These are phyloP conservation scores for Trichodelitschia bisporula DNA, from an alignment of 495 filamentous ascomycete genomes.

Conservation along the genomic window DNA sequence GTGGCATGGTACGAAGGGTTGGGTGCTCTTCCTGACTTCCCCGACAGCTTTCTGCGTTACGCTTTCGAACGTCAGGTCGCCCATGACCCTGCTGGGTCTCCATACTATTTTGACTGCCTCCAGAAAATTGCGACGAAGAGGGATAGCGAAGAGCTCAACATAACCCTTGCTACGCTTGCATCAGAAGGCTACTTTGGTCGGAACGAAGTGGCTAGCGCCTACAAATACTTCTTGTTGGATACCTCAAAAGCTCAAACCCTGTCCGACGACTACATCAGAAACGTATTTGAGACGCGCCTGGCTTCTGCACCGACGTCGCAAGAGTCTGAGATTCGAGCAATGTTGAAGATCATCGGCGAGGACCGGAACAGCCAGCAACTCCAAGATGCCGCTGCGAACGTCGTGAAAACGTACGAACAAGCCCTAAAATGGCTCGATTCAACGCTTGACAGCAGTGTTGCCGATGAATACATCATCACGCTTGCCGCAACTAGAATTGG, in stretches of 20 bases:
- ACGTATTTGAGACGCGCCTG: conserved; percentile 28
- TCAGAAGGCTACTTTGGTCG: conserved; percentile 18
- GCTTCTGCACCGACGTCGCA: conserved; percentile 18
- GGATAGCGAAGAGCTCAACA: conserved; percentile 18
- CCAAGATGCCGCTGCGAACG: conserved; percentile 28
- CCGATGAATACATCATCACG: conserved; percentile 34
- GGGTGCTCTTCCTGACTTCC: conserved; percentile 22
- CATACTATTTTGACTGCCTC: conserved; percentile 26
- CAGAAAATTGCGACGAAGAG: conserved; percentile 18
- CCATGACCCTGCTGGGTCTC: conserved; percentile 14
- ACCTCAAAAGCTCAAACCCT: conserved; percentile 14
- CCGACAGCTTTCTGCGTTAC: conserved; percentile 25
- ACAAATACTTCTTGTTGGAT: conserved; percentile 25
- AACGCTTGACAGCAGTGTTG: conserved; percentile 19
- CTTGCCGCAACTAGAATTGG: conserved; percentile 15
- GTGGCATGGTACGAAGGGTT: conserved; percentile 22
- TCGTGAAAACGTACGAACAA: conserved; percentile 34
- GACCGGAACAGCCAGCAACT: conserved; percentile 26
- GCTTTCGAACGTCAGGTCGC: conserved; percentile 19
- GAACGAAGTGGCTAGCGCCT: conserved; percentile 22
- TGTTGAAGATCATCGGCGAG: conserved; percentile 30
- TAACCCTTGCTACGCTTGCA: conserved; percentile 16
- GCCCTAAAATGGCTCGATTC: conserved; percentile 33
- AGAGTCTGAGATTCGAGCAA: conserved; percentile 24
- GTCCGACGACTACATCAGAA: conserved; percentile 31